These are phyloP conservation scores for Sinapis alba DNA, from an alignment of 441 rosid species.

Conservation along the genomic window DNA sequence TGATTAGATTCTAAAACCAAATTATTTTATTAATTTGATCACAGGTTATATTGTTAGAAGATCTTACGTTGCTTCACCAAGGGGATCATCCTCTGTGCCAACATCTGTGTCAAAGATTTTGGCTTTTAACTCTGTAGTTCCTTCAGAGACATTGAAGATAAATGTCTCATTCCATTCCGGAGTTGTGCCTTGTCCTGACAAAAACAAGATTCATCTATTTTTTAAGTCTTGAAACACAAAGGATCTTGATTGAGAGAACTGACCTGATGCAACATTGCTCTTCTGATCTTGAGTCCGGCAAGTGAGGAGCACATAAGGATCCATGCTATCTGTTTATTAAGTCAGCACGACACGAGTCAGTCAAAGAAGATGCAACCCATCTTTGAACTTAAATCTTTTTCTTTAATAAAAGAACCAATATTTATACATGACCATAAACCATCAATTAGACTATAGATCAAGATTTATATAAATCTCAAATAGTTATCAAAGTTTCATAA, in stretches of 20 bases:
- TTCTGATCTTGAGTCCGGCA: slow-evolving; percentile 78
- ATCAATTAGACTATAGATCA: no score
- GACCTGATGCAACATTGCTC: slow-evolving; percentile 73
- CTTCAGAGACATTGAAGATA: slow-evolving; percentile 59
- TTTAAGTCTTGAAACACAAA: not conserved
- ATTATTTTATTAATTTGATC: no score
- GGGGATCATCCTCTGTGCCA: slow-evolving; percentile 53
- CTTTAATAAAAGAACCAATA: no score
- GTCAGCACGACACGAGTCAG: not conserved
- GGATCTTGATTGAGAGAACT: slow-evolving; percentile 20
- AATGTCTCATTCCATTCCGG: slow-evolving; percentile 88
- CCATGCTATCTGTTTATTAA: slow-evolving; percentile 51
- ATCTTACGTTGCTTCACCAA: slow-evolving; percentile 67
- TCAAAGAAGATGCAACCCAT: slow-evolving; percentile 14
- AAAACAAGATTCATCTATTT: not conserved
- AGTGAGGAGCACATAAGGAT: slow-evolving; percentile 63
- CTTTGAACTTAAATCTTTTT: slow-evolving; percentile 1
- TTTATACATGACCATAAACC: no score
- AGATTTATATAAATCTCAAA: no score
- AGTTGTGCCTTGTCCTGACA: slow-evolving; percentile 58
- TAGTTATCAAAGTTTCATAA: no score
- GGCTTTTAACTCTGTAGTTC: slow-evolving; percentile 48
- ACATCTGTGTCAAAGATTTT: slow-evolving; percentile 66
- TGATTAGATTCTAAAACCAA: not conserved
- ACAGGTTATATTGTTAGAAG: no score